Conservation (phyloP, 2,329 filamentous ascomycete genomes). For the Chrysosporium keratinophilum region DNA sequence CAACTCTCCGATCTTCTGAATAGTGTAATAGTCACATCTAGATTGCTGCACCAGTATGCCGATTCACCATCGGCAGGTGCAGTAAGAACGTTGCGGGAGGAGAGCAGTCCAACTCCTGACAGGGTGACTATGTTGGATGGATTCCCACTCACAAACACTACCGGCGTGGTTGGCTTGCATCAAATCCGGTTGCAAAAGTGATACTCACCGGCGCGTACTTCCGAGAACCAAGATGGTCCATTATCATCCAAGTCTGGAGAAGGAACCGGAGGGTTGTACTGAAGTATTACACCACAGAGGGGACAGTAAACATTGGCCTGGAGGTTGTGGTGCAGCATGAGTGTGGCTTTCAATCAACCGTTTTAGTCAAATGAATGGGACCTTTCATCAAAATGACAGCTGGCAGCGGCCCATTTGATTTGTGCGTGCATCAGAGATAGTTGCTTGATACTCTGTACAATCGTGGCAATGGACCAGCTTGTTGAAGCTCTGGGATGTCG, state of each 20-base stretch:
- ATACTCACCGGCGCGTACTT: conserved; percentile 1
- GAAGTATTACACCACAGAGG: conserved; percentile 8
- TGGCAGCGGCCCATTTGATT: neutral
- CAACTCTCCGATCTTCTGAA: neutral
- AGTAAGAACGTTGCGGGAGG: neutral
- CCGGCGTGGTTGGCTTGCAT: neutral
- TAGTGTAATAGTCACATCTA: neutral
- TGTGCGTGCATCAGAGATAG: no score
- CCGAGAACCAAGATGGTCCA: neutral
- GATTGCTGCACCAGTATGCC: neutral
- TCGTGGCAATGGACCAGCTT: no score
- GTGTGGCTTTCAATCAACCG: neutral
- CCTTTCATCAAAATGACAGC: neutral
- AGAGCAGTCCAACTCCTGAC: neutral
- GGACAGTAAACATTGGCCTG: conserved; percentile 3
- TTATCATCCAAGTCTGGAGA: neutral
- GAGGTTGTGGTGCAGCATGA: neutral
- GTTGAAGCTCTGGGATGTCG: no score
- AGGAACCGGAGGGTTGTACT: neutral
- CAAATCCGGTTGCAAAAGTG: neutral
- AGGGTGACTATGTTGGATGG: neutral
- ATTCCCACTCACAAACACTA: neutral
- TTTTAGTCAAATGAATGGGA: neutral
- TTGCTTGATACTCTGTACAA: no score
- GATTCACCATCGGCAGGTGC: conserved; percentile 2